Evolutionary conservation across 2,329 filamentous ascomycete species (phyloP), one percentile per base, ranked within the genome.

Genomic region (Fusarium tricinctum): DNA sequence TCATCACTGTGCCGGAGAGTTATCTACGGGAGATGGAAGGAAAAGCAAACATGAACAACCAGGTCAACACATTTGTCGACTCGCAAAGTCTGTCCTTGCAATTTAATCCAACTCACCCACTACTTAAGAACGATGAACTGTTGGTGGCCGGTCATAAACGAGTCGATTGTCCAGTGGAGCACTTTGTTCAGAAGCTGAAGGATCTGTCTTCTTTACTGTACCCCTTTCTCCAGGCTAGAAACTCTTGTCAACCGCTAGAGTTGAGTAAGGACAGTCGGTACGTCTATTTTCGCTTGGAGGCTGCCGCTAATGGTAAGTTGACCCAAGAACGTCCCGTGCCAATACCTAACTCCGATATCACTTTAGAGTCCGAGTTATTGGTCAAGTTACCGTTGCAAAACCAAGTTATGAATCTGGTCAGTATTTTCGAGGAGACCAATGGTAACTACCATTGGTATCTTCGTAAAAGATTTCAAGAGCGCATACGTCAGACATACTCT

Each of bases 391-490:
- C 54, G 6, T 5, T 19, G 2, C 22, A 53, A 17, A n/a, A 14
- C 5, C 14, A 38, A n/a, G 13, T 13, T 0, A 22, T 44, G 15
- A 3, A 4, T 17, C 28, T 57, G 9, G 10, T 57, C 2, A 5
- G 4, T 2, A 12, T 5, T 0, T 57, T 54, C 2, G 54, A 57
- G 8, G 22, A 5, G 1, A 39, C 12, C 4, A n/a, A 19, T 38
- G 17, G 13, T 15, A 38, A 57, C 20, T 43, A 54, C 6, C 48
- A 57, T 12, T 54, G 48, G 54, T 57, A 22, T 12, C 54, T 57
- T 15, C 48, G 54, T 2, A 19, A 44, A 1, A 8, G 15, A 1
- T 54, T 57, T 4, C 40, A 22, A 28, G 22, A 44, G 14, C 38
- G 19, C 10, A 9, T 54, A 23, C 8, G n/a, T 10, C 38, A 35